phyloP scores from a whole-genome alignment of 73 alveolate genomes.

The Paramecium primaurelia region DNA sequence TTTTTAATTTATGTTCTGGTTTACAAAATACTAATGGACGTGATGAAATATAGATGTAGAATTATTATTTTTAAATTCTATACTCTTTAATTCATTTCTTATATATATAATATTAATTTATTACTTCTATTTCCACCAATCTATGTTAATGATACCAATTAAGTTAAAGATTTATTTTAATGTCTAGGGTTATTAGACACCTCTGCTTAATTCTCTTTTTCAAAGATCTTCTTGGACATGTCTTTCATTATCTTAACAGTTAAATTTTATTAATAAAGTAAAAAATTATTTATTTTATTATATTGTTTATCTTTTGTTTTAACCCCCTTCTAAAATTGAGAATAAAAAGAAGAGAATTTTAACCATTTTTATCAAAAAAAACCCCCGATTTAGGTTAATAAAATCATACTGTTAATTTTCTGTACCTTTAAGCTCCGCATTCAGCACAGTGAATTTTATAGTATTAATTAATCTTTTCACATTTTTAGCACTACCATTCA shows the following conservation, averaged over 20 bases:
- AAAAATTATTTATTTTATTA: background rate
- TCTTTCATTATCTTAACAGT: slow-evolving; percentile 46
- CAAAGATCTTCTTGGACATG: slow-evolving; percentile 18
- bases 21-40: background rate
- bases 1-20: background rate
- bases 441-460: background rate
- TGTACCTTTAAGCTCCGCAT: background rate
- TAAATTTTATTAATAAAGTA: slow-evolving; percentile 4
- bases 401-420: slow-evolving; percentile 16
- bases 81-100: background rate
- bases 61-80: slow-evolving; percentile 5
- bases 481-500: slow-evolving; percentile 16
- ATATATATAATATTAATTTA: background rate
- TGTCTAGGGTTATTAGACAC: slow-evolving; percentile 17
- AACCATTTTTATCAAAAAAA: background rate
- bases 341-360: background rate
- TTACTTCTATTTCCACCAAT: background rate
- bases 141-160: slow-evolving; percentile 12
- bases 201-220: slow-evolving; percentile 39
- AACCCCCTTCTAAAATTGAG: background rate
- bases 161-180: background rate
- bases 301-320: background rate
- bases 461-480: background rate
- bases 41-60: background rate
- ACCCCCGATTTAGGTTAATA: background rate